These are phyloP conservation scores for Oehlia diaphana DNA, from an alignment of 192 early-diverging fungal species.

Conservation along the genomic window DNA sequence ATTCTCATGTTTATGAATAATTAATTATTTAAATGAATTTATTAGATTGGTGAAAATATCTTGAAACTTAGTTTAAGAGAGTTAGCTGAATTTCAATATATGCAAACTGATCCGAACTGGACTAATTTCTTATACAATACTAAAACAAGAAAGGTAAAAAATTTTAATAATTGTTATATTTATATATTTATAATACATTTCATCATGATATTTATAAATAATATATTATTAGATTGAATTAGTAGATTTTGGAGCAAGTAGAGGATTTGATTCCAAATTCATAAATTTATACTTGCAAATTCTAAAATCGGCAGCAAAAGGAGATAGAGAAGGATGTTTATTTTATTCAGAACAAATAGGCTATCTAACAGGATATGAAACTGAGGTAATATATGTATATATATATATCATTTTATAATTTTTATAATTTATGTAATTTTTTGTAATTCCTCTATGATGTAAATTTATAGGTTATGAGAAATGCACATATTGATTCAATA, in stretches of 20 bases:
- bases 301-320: constrained; percentile 67
- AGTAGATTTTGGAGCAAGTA: constrained; percentile 94
- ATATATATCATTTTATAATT: neutral
- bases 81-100: constrained; percentile 89
- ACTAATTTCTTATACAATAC: constrained; percentile 92
- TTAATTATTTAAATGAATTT: neutral
- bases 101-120: constrained; percentile 99
- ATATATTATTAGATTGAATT: constrained; percentile 60
- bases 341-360: constrained; percentile 80
- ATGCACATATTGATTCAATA: constrained; percentile 88
- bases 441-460: neutral
- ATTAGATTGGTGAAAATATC: constrained; percentile 70
- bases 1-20: neutral
- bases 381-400: constrained; percentile 51
- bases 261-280: constrained; percentile 76
- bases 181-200: no score
- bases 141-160: constrained; percentile 48
- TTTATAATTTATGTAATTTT: neutral
- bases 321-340: constrained; percentile 73
- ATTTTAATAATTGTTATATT: neutral
- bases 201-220: neutral
- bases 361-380: constrained; percentile 93
- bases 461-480: constrained; percentile 64
- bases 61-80: constrained; percentile 85
- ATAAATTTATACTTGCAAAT: constrained; percentile 74